Percentiles rank a stretch among this genome's conserved stretches.
phyloP scores from a whole-genome alignment of 441 rosid species.

The Corymbia citriodora region DNA sequence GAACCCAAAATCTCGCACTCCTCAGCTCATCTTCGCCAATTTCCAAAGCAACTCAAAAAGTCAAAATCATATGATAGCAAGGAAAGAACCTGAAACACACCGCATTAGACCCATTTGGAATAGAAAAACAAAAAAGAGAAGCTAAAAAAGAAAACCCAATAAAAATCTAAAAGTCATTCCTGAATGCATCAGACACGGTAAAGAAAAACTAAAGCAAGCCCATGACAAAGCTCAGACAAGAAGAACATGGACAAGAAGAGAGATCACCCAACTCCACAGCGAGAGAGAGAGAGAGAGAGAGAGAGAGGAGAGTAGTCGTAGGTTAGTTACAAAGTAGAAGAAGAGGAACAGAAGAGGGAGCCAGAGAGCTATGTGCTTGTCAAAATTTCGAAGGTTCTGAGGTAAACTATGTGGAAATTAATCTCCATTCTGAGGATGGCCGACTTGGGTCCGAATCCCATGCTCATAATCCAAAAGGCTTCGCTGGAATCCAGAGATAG shows the following conservation, averaged over 20 bases:
- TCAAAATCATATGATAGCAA: not conserved
- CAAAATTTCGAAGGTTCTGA: not conserved
- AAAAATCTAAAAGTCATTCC: not conserved
- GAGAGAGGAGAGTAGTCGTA: not conserved
- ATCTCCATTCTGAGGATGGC: not conserved
- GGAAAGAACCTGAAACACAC: not conserved
- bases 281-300: not conserved
- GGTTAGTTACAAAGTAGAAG: not conserved
- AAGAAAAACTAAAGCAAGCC: not conserved
- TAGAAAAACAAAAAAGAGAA: not conserved
- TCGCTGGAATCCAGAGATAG: not conserved
- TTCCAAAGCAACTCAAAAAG: not conserved
- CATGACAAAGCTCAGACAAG: not conserved
- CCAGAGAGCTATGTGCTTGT: not conserved
- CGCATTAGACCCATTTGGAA: not conserved
- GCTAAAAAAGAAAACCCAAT: not conserved
- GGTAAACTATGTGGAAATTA: not conserved
- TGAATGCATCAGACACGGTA: not conserved
- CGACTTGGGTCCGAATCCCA: not conserved
- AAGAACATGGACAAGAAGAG: not conserved
- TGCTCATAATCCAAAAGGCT: not conserved
- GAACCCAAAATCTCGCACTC: not conserved
- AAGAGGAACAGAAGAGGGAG: not conserved
- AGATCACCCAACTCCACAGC: not conserved
- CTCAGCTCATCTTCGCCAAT: not conserved